Evolutionary conservation across 2,329 filamentous ascomycete genomes (phyloP), one percentile per base, ranked within the genome.

Genomic region (Sporothrix mexicana): DNA sequence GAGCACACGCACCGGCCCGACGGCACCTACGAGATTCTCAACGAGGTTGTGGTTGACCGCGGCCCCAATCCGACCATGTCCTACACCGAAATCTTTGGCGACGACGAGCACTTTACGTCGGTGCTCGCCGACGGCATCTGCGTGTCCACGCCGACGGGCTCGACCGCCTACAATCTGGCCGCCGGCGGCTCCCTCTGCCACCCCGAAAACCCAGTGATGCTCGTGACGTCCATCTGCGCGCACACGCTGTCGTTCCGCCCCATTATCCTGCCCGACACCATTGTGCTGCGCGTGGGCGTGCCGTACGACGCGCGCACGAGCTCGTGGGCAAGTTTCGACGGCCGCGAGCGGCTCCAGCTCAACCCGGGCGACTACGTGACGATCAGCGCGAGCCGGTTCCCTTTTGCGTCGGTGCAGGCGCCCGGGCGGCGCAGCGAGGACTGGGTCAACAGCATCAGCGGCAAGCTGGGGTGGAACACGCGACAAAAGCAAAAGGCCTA

Each of bases 291-390:
- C 51, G 88, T 97, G 20, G 96, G 95, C 12, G 95, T 98, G n/a
- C 96, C 96, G 0, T 98, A 97, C 80, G 92, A 97, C 81, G 93
- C 95, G 9, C 87, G 96, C 68, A 94, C 94, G 4, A 92, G 90
- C 77, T 95, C 92, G 55, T 99, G 96, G 95, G 96, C 95, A n/a
- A 97, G 94, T 81, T 99, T 99, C 80, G 96, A 99, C 81, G 96
- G 96, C 1, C 88, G 94, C 74, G 94, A 98, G 84, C 90, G 94
- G 83, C 83, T 93, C n/a, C 93, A 96, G 83, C 85, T 96, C 51
- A 81, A 83, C 67, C 91, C 92, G 0, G 93, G 93, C 17, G 93
- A 96, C 81, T 96, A 96, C 79, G 92, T 95, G 5, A 95, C 93
- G 1, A 92, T 96, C 74, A 93, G 91, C 76, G 93, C 93, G 2